These are phyloP conservation scores for Urochloa ruziziensis DNA, from an alignment of 176 grass and related monocot genomes.

Conservation along the genomic window DNA sequence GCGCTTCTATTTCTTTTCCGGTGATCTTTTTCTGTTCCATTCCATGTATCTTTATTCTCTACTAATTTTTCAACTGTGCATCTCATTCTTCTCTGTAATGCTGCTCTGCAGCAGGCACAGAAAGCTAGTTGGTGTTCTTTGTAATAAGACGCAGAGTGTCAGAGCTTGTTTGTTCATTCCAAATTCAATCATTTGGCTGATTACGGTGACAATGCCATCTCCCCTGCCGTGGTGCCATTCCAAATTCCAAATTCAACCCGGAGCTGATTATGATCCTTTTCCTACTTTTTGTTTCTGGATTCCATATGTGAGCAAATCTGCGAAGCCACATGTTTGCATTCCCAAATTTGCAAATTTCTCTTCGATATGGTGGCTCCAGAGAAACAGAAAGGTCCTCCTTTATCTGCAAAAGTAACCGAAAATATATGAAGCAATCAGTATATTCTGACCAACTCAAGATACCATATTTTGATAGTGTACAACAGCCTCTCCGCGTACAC, in stretches of 20 bases:
- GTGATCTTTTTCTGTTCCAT: neutral
- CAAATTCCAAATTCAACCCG: too few species aligned
- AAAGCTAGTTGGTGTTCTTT: neutral
- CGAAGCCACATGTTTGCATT: too few species aligned
- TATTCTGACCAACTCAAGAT: neutral
- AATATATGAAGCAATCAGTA: neutral
- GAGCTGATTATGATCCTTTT: neutral
- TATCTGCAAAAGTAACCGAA: neutral
- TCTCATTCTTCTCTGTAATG: slow-evolving; percentile 5
- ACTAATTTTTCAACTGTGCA: neutral
- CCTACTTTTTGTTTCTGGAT: neutral
- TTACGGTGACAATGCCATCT: neutral
- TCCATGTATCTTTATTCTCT: neutral
- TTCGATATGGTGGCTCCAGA: neutral
- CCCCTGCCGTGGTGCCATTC: too few species aligned
- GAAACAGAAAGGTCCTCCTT: neutral
- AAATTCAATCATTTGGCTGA: neutral
- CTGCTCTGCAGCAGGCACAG: slow-evolving; percentile 18
- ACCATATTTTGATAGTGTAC: neutral
- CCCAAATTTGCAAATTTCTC: too few species aligned
- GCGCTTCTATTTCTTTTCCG: neutral
- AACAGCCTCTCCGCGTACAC: neutral
- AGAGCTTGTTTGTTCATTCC: slow-evolving; percentile 18
- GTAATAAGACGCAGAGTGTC: slow-evolving; percentile 2
- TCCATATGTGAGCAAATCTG: too few species aligned